phyloP scores from a whole-genome alignment of 306 rosid genomes.

The Trifolium repens region DNA sequence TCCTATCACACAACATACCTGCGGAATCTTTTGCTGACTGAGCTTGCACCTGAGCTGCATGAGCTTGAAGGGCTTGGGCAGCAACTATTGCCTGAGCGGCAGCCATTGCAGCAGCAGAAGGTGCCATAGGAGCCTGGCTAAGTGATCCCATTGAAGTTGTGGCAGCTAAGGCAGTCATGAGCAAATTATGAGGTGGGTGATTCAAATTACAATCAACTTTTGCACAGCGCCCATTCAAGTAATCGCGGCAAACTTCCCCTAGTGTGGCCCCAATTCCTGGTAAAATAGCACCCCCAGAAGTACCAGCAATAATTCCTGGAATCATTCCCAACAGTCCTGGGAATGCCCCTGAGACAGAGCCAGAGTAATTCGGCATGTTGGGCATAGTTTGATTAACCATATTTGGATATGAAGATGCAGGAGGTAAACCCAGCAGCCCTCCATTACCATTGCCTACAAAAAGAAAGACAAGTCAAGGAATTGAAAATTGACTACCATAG shows the following conservation, averaged over 20 bases:
- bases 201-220: slow-evolving; percentile 90
- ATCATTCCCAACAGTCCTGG: slow-evolving; percentile 98
- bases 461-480: slow-evolving; percentile 36
- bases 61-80: slow-evolving; percentile 99
- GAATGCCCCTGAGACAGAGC: slow-evolving; percentile 95
- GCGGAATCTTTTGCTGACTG: slow-evolving; percentile 80
- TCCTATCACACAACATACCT: slow-evolving; percentile 65
- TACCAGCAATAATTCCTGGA: slow-evolving; percentile 91
- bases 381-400: slow-evolving; percentile 97
- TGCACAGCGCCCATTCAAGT: slow-evolving; percentile 93
- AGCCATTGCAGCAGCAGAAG: slow-evolving; percentile 99
- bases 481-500: slow-evolving; percentile 1
- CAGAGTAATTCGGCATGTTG: slow-evolving; percentile 98
- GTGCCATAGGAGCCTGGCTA: slow-evolving; percentile 99
- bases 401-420: slow-evolving; percentile 79
- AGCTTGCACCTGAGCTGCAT: slow-evolving; percentile 94
- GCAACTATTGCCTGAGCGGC: slow-evolving; percentile 99
- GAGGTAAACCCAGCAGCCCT: slow-evolving; percentile 86
- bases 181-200: slow-evolving; percentile 94
- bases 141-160: slow-evolving; percentile 90
- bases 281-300: slow-evolving; percentile 94
- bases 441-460: slow-evolving; percentile 70
- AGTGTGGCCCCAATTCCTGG: slow-evolving; percentile 97
- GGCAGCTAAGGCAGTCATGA: slow-evolving; percentile 96
- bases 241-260: slow-evolving; percentile 96